Evolutionary conservation across 2,329 filamentous ascomycete genomes (phyloP), one percentile per base, ranked within the genome.

Genomic region (Colletotrichum orbiculare): DNA sequence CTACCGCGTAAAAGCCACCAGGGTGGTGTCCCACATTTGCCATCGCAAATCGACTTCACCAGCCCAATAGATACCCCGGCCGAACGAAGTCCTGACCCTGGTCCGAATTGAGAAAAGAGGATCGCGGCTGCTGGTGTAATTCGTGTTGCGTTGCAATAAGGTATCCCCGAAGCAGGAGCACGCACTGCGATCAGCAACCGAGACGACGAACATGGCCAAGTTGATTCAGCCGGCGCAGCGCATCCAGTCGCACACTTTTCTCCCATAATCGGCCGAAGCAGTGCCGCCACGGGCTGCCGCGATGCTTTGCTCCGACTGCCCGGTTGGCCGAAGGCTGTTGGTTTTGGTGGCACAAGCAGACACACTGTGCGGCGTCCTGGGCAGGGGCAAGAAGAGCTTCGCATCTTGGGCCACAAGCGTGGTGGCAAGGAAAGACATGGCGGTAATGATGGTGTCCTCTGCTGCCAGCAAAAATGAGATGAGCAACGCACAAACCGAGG

Each of bases 11-110:
- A 25, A 25, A 25, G 25, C 25, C 25, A 25, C 25, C 25, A 25
- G 25, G 25, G 25, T 25, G 25, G 25, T 25, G 25, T 25, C 25
- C 25, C 25, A 25, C 25, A 25, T 25, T 25, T 25, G 25, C 43
- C 34, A 54, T 60, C 35, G 35, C 48, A 25, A 62, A 65, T 55
- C 57, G 50, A 41, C 52, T 50, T 57, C 50, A 47, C 54, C 35
- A 46, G 52, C 45, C 34, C 53, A 37, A 38, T 35, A 17, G 43
- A 43, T 48, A 33, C 46, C 55, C 55, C 42, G 38, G 46, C 9
- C 46, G 15, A 41, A 39, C n/a, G 15, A 50, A 35, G 33, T 55
- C 8, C 13, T 11, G 9, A 42, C 12, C 41, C 39, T 15, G 25
- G 35, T 52, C 39, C 13, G 9, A 33, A 45, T 17, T 37, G 35